phyloP scores from a whole-genome alignment of 2,329 filamentous ascomycete species.

The Fusarium piperis region DNA sequence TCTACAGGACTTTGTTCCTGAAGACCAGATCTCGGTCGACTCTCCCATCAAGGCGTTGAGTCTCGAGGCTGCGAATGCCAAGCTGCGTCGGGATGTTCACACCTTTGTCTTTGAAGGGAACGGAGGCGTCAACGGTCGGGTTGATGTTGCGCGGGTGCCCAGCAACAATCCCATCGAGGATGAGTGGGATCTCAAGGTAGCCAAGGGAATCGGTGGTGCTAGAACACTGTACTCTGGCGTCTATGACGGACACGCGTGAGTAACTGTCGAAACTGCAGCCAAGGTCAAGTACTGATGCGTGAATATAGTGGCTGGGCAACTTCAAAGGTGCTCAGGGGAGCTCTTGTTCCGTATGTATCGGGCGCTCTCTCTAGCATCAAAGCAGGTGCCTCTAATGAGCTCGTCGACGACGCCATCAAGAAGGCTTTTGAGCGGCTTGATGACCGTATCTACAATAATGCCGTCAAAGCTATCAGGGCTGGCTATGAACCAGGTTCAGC shows the following conservation, averaged over 20 bases:
- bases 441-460: conserved; percentile 60
- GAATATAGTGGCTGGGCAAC: conserved; percentile 53
- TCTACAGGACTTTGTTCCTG: conserved; percentile 20
- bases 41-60: conserved; percentile 43
- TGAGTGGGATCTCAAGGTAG: conserved; percentile 47
- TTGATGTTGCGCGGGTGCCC: conserved; percentile 47
- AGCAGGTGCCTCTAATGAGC: conserved; percentile 51
- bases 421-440: conserved; percentile 66
- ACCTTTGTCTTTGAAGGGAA: conserved; percentile 44
- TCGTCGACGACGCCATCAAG: conserved; percentile 65
- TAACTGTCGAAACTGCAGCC: background rate
- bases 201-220: conserved; percentile 42
- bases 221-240: conserved; percentile 51
- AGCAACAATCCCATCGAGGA: conserved; percentile 51
- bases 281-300: conserved; percentile 4
- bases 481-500: conserved; percentile 42
- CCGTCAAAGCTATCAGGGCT: conserved; percentile 45
- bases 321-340: conserved; percentile 50
- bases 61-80: conserved; percentile 43
- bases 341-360: conserved; percentile 55
- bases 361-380: conserved; percentile 46
- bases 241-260: conserved; percentile 61
- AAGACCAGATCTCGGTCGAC: conserved; percentile 32
- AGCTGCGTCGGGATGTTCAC: conserved; percentile 44
- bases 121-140: conserved; percentile 40